Percentiles rank a stretch among this genome's conserved stretches.
Evolutionary conservation across 2,329 filamentous ascomycete genomes (phyloP).

Genomic region (Alternaria gansuensis): DNA sequence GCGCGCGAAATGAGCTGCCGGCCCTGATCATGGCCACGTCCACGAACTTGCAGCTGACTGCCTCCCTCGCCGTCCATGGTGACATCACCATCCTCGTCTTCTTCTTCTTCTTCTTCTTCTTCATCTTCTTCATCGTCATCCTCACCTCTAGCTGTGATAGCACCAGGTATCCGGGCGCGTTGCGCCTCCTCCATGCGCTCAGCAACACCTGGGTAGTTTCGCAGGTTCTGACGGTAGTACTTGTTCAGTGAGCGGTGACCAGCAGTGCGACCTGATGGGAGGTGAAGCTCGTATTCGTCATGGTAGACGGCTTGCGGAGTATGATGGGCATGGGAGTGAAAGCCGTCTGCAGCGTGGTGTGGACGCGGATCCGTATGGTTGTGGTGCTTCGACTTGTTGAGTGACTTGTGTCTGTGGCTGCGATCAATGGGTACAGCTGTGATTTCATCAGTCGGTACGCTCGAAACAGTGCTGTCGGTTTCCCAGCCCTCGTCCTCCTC

Average conservation of each 20-base stretch:
- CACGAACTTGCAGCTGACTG: conserved; percentile 29
- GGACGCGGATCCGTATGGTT: conserved; percentile 73
- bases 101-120: conserved; percentile 55
- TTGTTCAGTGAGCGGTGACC: conserved; percentile 87
- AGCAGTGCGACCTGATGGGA: conserved; percentile 87
- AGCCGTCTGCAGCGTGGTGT: conserved; percentile 79
- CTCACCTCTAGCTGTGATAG: conserved; percentile 61
- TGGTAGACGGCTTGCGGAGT: conserved; percentile 82
- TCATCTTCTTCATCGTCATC: conserved; percentile 55
- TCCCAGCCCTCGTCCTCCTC: conserved; percentile 88
- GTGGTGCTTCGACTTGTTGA: conserved; percentile 78
- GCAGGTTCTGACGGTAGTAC: conserved; percentile 93
- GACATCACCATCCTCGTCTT: conserved; percentile 55
- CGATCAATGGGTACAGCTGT: conserved; percentile 80
- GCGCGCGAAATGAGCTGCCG: conserved; percentile 66
- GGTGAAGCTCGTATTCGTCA: conserved; percentile 91
- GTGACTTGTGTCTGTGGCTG: conserved; percentile 74
- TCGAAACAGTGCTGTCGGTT: conserved; percentile 87
- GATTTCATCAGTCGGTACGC: conserved; percentile 84
- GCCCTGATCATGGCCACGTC: conserved; percentile 47
- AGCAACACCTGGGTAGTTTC: conserved; percentile 79
- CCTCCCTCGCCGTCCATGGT: conserved; percentile 41
- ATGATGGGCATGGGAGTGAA: conserved; percentile 79
- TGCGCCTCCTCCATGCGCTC: conserved; percentile 72
- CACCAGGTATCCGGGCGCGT: conserved; percentile 56